Evolutionary conservation across 371 early-diverging fungal species (phyloP), one percentile per base, ranked within the genome.

Genomic region (Syncephalastrum racemosum): DNA sequence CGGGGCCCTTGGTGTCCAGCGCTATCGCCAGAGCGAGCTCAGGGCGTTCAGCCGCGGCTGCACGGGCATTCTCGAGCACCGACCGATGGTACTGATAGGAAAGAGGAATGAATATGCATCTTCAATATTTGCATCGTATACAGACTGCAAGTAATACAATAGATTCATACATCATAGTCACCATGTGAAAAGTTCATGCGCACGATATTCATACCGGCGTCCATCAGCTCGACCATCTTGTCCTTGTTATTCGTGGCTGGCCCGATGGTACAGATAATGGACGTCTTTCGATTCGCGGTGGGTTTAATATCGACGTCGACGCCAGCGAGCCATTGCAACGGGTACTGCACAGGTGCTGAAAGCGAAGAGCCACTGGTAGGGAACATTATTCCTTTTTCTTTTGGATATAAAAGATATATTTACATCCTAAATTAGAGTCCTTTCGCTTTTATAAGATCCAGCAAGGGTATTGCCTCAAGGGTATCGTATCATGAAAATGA

Each of bases 181-280:
- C 96, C 96, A 73, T 95, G 96, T 54, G 93, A 93, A 53, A 95
- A 95, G 82, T 95, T 95, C 88, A 90, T 89, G 63, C 99, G 89
- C 47, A 90, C 91, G 59, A 99, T 90, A 70, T 90, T 94, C 94
- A 99, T 92, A 52, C 99, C 99, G 12, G 90, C 90, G 62, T 88
- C 81, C 68, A 90, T 85, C 61, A 95, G 77, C 63, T 90, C 86
- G 45, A 84, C 82, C 41, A 95, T 75, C 77, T 80, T 85, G 54
- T 93, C 93, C 36, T 89, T 88, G 3, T 58, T 77, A 77, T 90
- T 88, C 39, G 90, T 89, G 64, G 80, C 84, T 54, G 90, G 90
- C 20, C 89, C 90, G 60, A 92, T 90, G 51, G 92, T 92, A 75
- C 92, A 90, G 67, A 92, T 91, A 50, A 92, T 90, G 42, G 90